A percentile compares a stretch with the other conserved stretches of the same genome.
These are phyloP conservation scores for Fraxinus sp. DNA, from an alignment of 305 asterid species.

Conservation along the genomic window DNA sequence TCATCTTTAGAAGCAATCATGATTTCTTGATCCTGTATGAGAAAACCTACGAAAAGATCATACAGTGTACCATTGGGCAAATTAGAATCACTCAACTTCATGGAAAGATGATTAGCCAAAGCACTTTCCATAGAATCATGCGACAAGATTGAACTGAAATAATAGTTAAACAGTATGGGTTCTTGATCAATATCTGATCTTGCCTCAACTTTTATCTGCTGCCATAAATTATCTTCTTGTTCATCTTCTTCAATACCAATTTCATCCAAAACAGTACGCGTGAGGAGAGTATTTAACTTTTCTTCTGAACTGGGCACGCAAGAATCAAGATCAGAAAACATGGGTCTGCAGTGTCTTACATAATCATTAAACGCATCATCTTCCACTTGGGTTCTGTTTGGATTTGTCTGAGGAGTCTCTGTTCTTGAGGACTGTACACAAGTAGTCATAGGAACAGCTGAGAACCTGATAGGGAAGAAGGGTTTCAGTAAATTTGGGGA, in stretches of 20 bases:
- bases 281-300: neutral
- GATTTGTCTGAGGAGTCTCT: constrained; percentile 27
- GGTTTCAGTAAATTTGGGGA: constrained; percentile 23
- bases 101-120: neutral
- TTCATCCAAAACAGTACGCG: neutral
- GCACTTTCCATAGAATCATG: neutral
- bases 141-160: constrained; percentile 40
- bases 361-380: constrained; percentile 30
- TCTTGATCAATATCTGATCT: constrained; percentile 54
- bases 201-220: constrained; percentile 62
- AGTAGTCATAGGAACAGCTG: constrained; percentile 48
- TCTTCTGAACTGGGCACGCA: constrained; percentile 33
- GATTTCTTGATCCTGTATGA: neutral
- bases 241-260: constrained; percentile 1
- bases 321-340: constrained; percentile 39
- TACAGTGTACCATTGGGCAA: neutral
- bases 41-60: neutral
- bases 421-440: constrained; percentile 57
- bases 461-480: constrained; percentile 16
- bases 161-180: constrained; percentile 61
- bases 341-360: constrained; percentile 40
- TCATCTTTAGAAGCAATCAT: neutral
- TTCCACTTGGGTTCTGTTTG: constrained; percentile 29
- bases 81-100: neutral
- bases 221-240: constrained; percentile 45